A percentile compares a stretch with the other conserved stretches of the same genome.
phyloP scores from a whole-genome alignment of 345 rosid species.

The Chamaenerion angustifolium region DNA sequence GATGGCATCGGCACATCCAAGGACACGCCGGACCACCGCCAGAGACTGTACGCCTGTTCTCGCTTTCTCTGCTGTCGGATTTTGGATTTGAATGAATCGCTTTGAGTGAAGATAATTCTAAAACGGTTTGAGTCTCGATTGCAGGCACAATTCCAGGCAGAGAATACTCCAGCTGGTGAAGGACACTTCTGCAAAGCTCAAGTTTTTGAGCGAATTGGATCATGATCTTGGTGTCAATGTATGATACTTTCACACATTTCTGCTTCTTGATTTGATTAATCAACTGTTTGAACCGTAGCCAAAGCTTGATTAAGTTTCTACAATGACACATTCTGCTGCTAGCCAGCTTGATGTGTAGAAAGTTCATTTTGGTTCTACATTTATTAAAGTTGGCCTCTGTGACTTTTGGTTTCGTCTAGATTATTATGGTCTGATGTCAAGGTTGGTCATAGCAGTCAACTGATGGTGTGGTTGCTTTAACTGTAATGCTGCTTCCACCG shows the following conservation, averaged over 20 bases:
- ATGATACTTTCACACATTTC: neutral
- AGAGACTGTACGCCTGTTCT: constrained; percentile 21
- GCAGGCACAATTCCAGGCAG: constrained; percentile 49
- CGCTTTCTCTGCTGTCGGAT: neutral
- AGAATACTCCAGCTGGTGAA: constrained; percentile 47
- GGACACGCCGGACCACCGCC: constrained; percentile 60
- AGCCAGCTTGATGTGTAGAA: too few species aligned
- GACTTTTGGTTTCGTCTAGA: too few species aligned
- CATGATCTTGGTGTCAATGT: constrained; percentile 28
- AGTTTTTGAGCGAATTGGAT: constrained; percentile 40
- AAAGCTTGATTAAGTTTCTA: too few species aligned
- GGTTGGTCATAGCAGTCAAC: too few species aligned
- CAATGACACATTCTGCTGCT: too few species aligned
- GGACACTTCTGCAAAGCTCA: constrained; percentile 54
- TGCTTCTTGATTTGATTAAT: too few species aligned
- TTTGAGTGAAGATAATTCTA: neutral
- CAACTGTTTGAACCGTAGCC: too few species aligned
- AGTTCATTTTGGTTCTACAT: too few species aligned
- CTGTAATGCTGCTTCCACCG: too few species aligned
- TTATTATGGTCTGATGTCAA: too few species aligned
- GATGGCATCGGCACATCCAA: constrained; percentile 46
- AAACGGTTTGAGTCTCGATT: neutral
- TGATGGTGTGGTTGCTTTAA: too few species aligned
- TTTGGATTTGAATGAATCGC: neutral
- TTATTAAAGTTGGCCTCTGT: too few species aligned